These are phyloP conservation scores for Bullera alba DNA, from an alignment of 768 basidiomycete genomes.

Conservation along the genomic window DNA sequence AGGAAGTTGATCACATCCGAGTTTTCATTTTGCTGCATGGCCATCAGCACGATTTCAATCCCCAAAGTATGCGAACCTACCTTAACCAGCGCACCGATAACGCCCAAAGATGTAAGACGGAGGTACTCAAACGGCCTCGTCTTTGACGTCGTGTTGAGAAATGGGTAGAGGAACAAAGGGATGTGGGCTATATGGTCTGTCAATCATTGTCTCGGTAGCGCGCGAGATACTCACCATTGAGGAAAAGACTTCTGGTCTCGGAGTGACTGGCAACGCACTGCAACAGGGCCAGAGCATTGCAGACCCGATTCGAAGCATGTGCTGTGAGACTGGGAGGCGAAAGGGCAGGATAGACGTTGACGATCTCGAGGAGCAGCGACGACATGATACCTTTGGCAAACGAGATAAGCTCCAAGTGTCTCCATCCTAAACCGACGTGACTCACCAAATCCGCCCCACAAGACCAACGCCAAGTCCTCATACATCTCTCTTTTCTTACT, in stretches of 20 bases:
- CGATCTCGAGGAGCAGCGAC: constrained; percentile 91
- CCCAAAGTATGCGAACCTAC: constrained; percentile 46
- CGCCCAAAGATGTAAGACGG: constrained; percentile 96
- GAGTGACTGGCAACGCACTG: constrained; percentile 98
- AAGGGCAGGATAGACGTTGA: constrained; percentile 92
- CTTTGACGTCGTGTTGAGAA: constrained; percentile 97
- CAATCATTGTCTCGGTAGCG: neutral
- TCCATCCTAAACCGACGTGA: neutral
- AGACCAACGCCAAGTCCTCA: constrained; percentile 90
- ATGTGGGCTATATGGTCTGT: constrained; percentile 65
- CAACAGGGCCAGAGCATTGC: constrained; percentile 92
- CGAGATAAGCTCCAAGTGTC: neutral
- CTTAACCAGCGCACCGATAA: constrained; percentile 98
- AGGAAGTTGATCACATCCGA: constrained; percentile 98
- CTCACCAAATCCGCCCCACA: constrained; percentile 97
- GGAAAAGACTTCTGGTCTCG: constrained; percentile 88
- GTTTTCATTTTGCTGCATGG: constrained; percentile 90
- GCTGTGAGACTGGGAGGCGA: constrained; percentile 94
- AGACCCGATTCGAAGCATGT: constrained; percentile 95
- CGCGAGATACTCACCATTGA: constrained; percentile 61
- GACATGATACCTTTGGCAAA: constrained; percentile 80
- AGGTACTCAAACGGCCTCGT: constrained; percentile 99
- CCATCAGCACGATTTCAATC: neutral
- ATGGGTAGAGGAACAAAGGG: constrained; percentile 89
- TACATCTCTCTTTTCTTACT: constrained; percentile 99